Evolutionary conservation across 163 green algal genomes (phyloP), one percentile per base, ranked within the genome.

Genomic region (Chlorella variabilis): DNA sequence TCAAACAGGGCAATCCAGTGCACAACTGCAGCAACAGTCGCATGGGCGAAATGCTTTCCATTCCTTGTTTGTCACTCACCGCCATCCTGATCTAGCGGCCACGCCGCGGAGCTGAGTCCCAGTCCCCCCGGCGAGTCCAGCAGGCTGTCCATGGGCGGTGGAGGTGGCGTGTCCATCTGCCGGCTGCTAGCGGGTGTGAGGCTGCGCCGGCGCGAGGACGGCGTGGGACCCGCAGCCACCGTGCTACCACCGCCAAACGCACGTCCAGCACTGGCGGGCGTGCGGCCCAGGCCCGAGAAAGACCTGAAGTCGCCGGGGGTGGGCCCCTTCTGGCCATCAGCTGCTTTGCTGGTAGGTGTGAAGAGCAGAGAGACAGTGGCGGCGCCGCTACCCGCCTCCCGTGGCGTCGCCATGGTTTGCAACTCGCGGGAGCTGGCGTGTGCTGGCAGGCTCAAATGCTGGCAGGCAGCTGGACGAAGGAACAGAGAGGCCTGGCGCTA

Each of bases 281-380:
- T 78, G 51, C 54, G 78, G 0, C 78, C 78, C 39, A 78, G 41
- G 29, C 78, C 62, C 9, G 67, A 49, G 25, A 70, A 71, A 7
- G 39, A 49, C 11, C 75, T 65, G 41, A 81, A 81, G 39, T 81
- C 75, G 45, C 39, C 59, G 2, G 59, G 75, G 9, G 58, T 69
- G 21, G 39, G n/a, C 8, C 59, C 75, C 17, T 71, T 45, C 56
- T 59, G 56, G 0, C 77, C 77, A 61, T 70, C 77, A 6, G 27
- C 51, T 3, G 77, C 27, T 21, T 84, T 99, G 91, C 98, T 98
- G 90, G 98, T 98, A 77, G 96, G 96, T 18, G 96, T 99, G 81
- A 89, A 95, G 34, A 99, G 88, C 81, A 99, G 84, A 71, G 84
- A 94, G 74, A 96, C 96, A 78, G 97, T n/a, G n/a, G n/a, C 98